Conservation (phyloP, 768 basidiomycete genomes). For the Nidularia sp. region DNA sequence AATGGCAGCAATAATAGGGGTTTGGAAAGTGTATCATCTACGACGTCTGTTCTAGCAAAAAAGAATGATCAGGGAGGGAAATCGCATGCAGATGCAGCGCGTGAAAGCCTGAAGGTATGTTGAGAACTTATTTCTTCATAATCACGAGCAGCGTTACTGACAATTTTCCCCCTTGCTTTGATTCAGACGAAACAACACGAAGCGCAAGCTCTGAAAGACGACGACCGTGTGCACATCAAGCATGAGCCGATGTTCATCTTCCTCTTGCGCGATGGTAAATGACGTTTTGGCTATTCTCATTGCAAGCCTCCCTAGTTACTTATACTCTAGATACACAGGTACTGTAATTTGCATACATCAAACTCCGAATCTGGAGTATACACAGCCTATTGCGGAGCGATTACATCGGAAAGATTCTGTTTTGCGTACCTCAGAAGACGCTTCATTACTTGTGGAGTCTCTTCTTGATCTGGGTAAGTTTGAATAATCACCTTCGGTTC, state of each 20-base stretch:
- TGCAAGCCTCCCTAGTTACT: neutral
- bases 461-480: constrained; percentile 47
- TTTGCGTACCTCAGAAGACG: constrained; percentile 57
- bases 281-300: constrained; percentile 1
- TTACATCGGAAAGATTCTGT: constrained; percentile 55
- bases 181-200: too few species aligned
- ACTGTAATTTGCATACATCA: constrained; percentile 60
- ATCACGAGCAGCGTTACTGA: too few species aligned
- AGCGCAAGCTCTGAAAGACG: constrained; percentile 28
- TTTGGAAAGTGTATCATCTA: neutral
- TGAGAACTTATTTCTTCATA: too few species aligned
- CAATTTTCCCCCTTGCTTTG: too few species aligned
- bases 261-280: constrained; percentile 50
- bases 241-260: constrained; percentile 64
- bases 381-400: constrained; percentile 52
- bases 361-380: constrained; percentile 38
- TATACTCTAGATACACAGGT: constrained; percentile 19
- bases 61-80: neutral
- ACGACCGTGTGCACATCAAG: constrained; percentile 50
- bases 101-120: too few species aligned
- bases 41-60: neutral
- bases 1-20: neutral
- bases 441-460: constrained; percentile 57
- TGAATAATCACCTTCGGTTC: neutral
- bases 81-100: neutral